Evolutionary conservation across 1,139 yeast genomes (phyloP), one percentile per base, ranked within the genome.

Genomic region (Protomyces arabidopsidicola): DNA sequence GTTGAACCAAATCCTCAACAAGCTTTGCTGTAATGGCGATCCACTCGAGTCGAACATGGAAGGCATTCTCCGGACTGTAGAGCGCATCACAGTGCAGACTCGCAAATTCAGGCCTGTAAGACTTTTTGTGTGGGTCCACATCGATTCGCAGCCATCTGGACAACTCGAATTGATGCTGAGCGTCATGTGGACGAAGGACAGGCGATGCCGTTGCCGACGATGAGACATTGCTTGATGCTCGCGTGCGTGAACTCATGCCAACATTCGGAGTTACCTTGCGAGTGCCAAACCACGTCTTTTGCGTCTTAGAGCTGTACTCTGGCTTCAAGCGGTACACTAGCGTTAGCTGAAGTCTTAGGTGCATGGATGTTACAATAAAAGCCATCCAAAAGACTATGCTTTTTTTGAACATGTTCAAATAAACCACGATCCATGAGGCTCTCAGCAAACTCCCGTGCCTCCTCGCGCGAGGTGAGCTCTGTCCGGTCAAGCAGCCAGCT

Each of bases 31-130:
- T 90, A 0, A 96, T 86, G 66, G 88, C 89, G 45, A 93, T 77
- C 98, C 99, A 95, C 74, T 93, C 97, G 35, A 93, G 76, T 62
- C 97, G 79, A 45, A 95, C 81, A 71, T 91, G 98, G 76, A 86
- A 95, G 71, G 98, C 91, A 71, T 91, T 96, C 67, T 90, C 95
- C 0, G 98, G 97, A 72, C 91, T 93, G 45, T 58, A 45, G 5
- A 58, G 39, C 63, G 86, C 81, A 73, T 95, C 98, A 71, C 89
- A 88, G 74, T 93, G 98, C 2, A 93, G 90, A 2, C 86, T 84
- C 48, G 91, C 78, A 12, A 85, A 75, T 70, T 95, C 98, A 0
- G 88, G 87, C 65, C 91, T 82, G 72, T 84, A 84, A 0, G 97
- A 90, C 66, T 84, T 81, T 2, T 79, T 78, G 45, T 80, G 77